These are phyloP conservation scores for Rhytidiadelphus loreus DNA, from an alignment of 225 moss, liverwort and hornwort genomes.

Conservation along the genomic window DNA sequence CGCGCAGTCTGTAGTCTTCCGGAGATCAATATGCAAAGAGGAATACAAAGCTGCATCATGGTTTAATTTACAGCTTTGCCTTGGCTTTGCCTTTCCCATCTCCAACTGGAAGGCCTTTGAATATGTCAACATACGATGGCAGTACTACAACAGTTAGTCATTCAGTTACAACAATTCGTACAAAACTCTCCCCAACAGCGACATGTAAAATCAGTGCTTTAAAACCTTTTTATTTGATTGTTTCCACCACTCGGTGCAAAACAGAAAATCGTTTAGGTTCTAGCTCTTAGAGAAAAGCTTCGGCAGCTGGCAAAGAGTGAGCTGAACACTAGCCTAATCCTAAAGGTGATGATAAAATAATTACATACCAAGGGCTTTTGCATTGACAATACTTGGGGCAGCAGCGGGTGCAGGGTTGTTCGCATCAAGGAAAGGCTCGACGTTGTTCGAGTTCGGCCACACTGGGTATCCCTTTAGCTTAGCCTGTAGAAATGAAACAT, in stretches of 20 bases:
- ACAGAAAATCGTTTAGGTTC: background rate
- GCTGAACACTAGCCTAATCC: background rate
- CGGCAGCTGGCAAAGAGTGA: background rate
- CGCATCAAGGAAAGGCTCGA: conserved; percentile 76
- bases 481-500: conserved; percentile 22
- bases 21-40: conserved; percentile 4
- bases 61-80: conserved; percentile 33
- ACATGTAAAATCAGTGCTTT: background rate
- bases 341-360: conserved; percentile 1
- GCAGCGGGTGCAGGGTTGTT: conserved; percentile 51
- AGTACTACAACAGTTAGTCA: conserved; percentile 25
- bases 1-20: background rate
- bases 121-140: conserved; percentile 21
- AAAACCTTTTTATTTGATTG: background rate
- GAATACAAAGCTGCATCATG: conserved; percentile 13
- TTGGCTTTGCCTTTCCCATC: conserved; percentile 48
- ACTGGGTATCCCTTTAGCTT: conserved; percentile 78
- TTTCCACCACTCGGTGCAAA: background rate
- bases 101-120: conserved; percentile 47
- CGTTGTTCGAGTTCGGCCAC: conserved; percentile 76
- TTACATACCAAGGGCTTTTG: conserved; percentile 79
- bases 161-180: background rate
- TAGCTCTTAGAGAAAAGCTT: background rate
- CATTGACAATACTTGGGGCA: conserved; percentile 92
- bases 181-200: background rate